Conservation (phyloP, 2,329 filamentous ascomycete species). For the Claviceps quebecensis region DNA sequence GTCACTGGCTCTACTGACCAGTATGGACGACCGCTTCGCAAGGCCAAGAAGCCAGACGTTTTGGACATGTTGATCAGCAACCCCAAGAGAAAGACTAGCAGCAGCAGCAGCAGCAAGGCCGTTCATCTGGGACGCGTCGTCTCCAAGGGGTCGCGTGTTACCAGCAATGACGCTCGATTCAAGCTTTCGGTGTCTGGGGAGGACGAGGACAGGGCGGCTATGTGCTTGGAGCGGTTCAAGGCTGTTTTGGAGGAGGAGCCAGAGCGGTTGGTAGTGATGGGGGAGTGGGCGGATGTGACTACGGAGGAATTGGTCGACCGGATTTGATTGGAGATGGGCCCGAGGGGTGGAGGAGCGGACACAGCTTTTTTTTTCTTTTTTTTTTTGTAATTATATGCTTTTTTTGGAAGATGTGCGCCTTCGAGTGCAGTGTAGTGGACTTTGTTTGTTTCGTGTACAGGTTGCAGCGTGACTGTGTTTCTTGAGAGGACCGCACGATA, state of each 20-base stretch:
- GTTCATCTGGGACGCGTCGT: constrained; percentile 11
- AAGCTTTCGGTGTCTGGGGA: constrained; percentile 63
- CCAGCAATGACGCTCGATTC: constrained; percentile 53
- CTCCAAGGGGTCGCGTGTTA: constrained; percentile 30
- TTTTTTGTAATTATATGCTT: too few relatives aligned
- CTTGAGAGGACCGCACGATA: too few relatives aligned
- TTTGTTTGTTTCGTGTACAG: too few relatives aligned
- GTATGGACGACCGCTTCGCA: constrained; percentile 11
- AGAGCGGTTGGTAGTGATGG: constrained; percentile 54
- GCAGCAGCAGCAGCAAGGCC: constrained; percentile 10
- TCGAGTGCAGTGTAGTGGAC: too few relatives aligned
- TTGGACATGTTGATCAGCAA: constrained; percentile 56
- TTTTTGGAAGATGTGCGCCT: too few relatives aligned
- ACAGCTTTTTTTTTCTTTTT: too few relatives aligned
- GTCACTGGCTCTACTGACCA: constrained; percentile 26
- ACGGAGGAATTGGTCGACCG: too few relatives aligned
- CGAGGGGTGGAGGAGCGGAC: too few relatives aligned
- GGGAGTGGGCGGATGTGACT: background rate
- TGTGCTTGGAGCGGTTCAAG: constrained; percentile 82
- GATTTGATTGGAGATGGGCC: too few relatives aligned
- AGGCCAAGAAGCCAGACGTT: constrained; percentile 44
- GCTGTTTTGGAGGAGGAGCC: constrained; percentile 67
- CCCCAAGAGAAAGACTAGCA: constrained; percentile 1
- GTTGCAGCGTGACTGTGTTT: too few relatives aligned
- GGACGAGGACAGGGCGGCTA: constrained; percentile 68